Base-by-base conservation (phyloP, 306 rosid genomes). In the Begonia fuchsioides region DNA sequence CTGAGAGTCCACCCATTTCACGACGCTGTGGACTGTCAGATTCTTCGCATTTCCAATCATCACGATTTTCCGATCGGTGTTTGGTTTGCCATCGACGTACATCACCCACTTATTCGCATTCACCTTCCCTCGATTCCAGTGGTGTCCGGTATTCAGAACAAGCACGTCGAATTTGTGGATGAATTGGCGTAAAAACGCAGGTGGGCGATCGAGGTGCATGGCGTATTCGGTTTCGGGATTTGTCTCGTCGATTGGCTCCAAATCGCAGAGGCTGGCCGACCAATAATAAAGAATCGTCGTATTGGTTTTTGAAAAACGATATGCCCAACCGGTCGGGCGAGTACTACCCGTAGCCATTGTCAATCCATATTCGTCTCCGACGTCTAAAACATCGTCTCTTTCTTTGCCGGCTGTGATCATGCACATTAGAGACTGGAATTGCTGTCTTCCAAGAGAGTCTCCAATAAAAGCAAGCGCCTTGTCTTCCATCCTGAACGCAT, bases 321-420 rank as follows among this genome's bases (percentile, higher is more conserved):
- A 90, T 14, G 87, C 98, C 93, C 94, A 90, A 17, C 98, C 98
- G 70, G 79, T 82, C 1, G 96, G 96, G 61, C 95, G 95, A 59
- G 81, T 71, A 44, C 87, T 83, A 46, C 94, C 83, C 6, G 71
- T 76, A 38, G 56, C 78, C 69, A 81, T 81, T 51, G 82, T 81
- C 17, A 90, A 82, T 56, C 85, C 95, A 40, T 75, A 90, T 55
- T 72, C 64, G 73, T 78, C 60, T 52, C 95, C 96, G 26, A 85
- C 81, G 16, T 85, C 71, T 73, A 53, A 39, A 56, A 85, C 76
- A 11, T 82, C 81, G 4, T 76, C 81, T 53, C 74, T 77, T 49
- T 71, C 67, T 61, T 77, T 69, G 55, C 95, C 94, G 19, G 87
- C 81, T 12, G 78, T 64, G 63, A 69, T 80, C 95, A 90, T 90